phyloP scores from a whole-genome alignment of 345 rosid genomes.

The Euphorbia peplus region DNA sequence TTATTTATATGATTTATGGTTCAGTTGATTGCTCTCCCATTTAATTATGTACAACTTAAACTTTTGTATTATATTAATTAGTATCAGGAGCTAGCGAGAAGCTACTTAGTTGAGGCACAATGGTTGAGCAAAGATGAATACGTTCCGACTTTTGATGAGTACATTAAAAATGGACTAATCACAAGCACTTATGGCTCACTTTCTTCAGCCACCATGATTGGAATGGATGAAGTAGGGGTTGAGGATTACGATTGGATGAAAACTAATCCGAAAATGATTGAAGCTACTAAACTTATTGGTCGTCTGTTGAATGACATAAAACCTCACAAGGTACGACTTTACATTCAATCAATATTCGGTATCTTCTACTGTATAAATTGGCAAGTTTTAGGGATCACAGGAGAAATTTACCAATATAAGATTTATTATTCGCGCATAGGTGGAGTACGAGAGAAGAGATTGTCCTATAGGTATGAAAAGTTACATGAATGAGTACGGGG shows the following conservation, averaged over 20 bases:
- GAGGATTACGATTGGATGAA: slow-evolving; percentile 7
- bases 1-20: no score
- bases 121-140: not conserved
- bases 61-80: not conserved
- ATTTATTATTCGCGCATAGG: not conserved
- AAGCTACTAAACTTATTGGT: not conserved
- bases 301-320: slow-evolving; percentile 5
- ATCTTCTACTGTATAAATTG: no score
- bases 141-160: slow-evolving; percentile 7
- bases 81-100: slow-evolving; percentile 5
- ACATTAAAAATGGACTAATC: not conserved
- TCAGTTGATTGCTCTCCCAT: no score
- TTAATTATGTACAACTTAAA: not conserved
- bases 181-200: not conserved
- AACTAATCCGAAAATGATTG: not conserved
- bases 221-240: not conserved
- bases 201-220: not conserved
- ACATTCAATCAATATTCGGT: no score
- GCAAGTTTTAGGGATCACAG: not conserved
- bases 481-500: slow-evolving; percentile 13
- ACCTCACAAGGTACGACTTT: not conserved
- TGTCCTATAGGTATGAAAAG: not conserved
- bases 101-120: not conserved
- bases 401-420: no score
- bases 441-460: slow-evolving; percentile 7